A percentile compares a stretch with the other conserved stretches of the same genome.
Conservation (phyloP, 805 yeast genomes). For the Zygosaccharomyces bailii region DNA sequence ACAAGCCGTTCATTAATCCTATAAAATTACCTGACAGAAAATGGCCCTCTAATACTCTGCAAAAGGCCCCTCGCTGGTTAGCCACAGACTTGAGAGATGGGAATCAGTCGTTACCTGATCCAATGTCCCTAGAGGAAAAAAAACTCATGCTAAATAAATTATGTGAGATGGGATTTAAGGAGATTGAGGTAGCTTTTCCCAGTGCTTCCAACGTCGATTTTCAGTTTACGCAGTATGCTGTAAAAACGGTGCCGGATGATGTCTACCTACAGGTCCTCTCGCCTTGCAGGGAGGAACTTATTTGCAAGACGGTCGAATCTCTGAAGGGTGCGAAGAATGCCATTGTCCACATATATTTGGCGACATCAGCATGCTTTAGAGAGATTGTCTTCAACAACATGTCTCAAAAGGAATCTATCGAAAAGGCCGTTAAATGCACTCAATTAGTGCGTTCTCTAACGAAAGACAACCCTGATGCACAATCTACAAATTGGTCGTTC, state of each 20-base stretch:
- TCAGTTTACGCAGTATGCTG: conserved; percentile 76
- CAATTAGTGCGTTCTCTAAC: conserved; percentile 64
- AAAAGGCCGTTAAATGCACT: conserved; percentile 67
- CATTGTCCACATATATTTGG: conserved; percentile 67
- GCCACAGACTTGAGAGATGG: conserved; percentile 80
- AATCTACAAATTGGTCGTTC: conserved; percentile 62
- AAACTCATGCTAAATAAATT: conserved; percentile 70
- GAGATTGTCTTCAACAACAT: conserved; percentile 67
- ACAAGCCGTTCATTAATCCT: conserved; percentile 50
- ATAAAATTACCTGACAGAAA: conserved; percentile 57
- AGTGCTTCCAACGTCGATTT: conserved; percentile 80
- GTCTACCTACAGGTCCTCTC: conserved; percentile 70
- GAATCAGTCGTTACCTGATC: conserved; percentile 78
- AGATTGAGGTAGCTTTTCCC: conserved; percentile 77
- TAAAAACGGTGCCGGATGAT: conserved; percentile 72
- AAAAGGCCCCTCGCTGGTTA: conserved; percentile 76
- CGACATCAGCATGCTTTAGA: conserved; percentile 71
- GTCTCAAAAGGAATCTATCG: conserved; percentile 64
- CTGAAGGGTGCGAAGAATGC: conserved; percentile 71
- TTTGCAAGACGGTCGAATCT: conserved; percentile 70
- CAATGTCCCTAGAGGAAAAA: conserved; percentile 72
- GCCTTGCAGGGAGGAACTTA: conserved; percentile 69
- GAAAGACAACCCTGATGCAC: conserved; percentile 65
- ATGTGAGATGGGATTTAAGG: conserved; percentile 71
- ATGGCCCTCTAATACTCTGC: conserved; percentile 67